Evolutionary conservation across 2,329 filamentous ascomycete species (phyloP), one percentile per base, ranked within the genome.

Genomic region (Alternaria atra): DNA sequence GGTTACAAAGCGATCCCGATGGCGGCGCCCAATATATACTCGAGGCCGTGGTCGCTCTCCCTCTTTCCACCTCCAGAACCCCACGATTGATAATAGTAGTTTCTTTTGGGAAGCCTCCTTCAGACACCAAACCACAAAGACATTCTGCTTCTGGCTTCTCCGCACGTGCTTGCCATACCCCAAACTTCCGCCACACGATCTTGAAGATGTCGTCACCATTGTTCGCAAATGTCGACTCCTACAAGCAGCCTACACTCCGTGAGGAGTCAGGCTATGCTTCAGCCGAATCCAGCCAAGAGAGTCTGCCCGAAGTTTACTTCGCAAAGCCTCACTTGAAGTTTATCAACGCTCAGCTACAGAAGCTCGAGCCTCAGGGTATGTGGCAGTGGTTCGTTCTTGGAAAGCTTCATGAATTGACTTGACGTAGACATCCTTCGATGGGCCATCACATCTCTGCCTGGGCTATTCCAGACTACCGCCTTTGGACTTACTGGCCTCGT

Each of bases 371-470:
- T 63, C 85, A 94, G 81, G 86, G 86, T 87, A 76, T 69, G 81
- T 77, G 52, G 25, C 29, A 4, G 40, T n/a, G 20, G n/a, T 44
- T 6, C 6, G 20, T 35, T 30, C 10, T 13, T 17, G 29, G 23
- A 30, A 39, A 34, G 30, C n/a, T 29, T 15, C 48, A 10, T 58
- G 37, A 67, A 61, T 79, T 78, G 66, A 78, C 61, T 43, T 54
- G 10, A 29, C 5, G 46, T 44, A 86, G 94, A 97, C 67, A 91
- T 98, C 72, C 87, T 99, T 63, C 90, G 89, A 81, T 97, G 97
- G 91, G 93, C 90, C 85, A 91, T 94, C 77, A 90, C 91, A 71
- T 91, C 94, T 71, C 90, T 99, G 73, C 95, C 95, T 73, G 91
- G 91, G 77, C 88, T 98, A 44, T 97, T 78, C 67, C 83, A 84